Evolutionary conservation across 106 monocot genomes (phyloP).

Genomic region (Gastrodia elata): DNA sequence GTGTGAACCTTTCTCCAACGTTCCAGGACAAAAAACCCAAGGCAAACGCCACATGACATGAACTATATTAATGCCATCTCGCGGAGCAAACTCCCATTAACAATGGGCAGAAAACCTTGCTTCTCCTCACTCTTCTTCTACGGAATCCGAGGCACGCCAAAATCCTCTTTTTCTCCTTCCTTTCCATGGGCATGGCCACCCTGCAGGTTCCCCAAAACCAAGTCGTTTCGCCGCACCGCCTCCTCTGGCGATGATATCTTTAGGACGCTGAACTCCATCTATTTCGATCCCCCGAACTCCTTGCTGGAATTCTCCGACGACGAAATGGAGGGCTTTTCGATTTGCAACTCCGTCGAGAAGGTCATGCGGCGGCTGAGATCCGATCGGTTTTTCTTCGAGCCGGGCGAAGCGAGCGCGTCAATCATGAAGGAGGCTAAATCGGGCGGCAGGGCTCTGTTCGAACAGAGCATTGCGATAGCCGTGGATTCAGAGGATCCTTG

Average conservation of each 20-base stretch:
- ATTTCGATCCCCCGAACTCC: background rate
- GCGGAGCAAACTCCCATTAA: background rate
- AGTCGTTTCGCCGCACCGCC: constrained; percentile 7
- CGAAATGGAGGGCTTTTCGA: background rate
- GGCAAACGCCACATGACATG: background rate
- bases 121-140: constrained; percentile 19
- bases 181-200: constrained; percentile 9
- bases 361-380: constrained; percentile 17
- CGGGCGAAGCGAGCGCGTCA: constrained; percentile 29
- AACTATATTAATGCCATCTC: background rate
- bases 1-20: background rate
- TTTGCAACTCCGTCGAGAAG: constrained; percentile 1
- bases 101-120: constrained; percentile 7
- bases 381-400: constrained; percentile 59
- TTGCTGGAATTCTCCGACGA: background rate
- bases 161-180: background rate
- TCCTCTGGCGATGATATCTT: background rate
- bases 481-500: constrained; percentile 37
- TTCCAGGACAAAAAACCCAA: too few relatives aligned
- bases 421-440: constrained; percentile 12
- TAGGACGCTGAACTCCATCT: constrained; percentile 3
- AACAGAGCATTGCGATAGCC: constrained; percentile 20
- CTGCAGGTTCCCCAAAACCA: constrained; percentile 11
- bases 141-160: background rate
- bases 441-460: background rate